Percentiles rank a stretch among this genome's conserved stretches.
These are phyloP conservation scores for Atkinsonella texensis DNA, from an alignment of 2,329 filamentous ascomycete species.

Conservation along the genomic window DNA sequence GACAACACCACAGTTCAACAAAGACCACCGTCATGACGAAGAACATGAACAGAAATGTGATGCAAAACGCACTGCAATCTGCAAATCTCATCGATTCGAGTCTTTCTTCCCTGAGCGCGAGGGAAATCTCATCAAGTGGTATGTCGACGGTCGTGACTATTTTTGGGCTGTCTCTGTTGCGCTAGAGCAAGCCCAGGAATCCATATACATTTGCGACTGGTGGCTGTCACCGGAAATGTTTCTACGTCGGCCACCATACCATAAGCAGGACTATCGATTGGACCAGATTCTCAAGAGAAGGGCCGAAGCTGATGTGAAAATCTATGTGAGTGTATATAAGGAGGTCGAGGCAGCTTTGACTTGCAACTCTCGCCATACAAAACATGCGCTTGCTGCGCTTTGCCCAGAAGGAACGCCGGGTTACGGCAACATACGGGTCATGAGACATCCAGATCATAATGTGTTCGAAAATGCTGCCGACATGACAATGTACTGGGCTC, in stretches of 20 bases:
- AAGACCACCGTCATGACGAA: slow-evolving; percentile 86
- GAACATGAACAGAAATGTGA: slow-evolving; percentile 79
- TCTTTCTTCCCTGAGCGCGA: slow-evolving; percentile 83
- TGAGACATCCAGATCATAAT: slow-evolving; percentile 93
- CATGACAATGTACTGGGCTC: slow-evolving; percentile 96
- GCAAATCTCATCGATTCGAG: slow-evolving; percentile 68
- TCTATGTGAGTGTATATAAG: slow-evolving; percentile 87
- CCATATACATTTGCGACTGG: slow-evolving; percentile 95
- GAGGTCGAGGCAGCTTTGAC: slow-evolving; percentile 73
- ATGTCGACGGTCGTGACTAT: slow-evolving; percentile 90
- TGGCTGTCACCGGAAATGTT: slow-evolving; percentile 89
- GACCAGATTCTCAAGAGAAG: slow-evolving; percentile 79
- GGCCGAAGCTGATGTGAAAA: slow-evolving; percentile 87
- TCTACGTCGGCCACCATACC: slow-evolving; percentile 69
- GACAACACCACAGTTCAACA: slow-evolving; percentile 48
- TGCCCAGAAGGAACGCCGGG: slow-evolving; percentile 75
- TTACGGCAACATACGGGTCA: slow-evolving; percentile 75
- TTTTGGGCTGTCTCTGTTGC: slow-evolving; percentile 88
- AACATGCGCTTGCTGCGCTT: slow-evolving; percentile 66
- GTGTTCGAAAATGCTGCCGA: slow-evolving; percentile 86
- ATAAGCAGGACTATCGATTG: slow-evolving; percentile 74
- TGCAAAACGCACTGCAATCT: slow-evolving; percentile 60
- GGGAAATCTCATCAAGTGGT: slow-evolving; percentile 88
- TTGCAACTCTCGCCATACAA: slow-evolving; percentile 88
- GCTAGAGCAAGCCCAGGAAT: slow-evolving; percentile 79